phyloP scores from a whole-genome alignment of 768 basidiomycete species.

The Tubosaeta brunneosetosa region DNA sequence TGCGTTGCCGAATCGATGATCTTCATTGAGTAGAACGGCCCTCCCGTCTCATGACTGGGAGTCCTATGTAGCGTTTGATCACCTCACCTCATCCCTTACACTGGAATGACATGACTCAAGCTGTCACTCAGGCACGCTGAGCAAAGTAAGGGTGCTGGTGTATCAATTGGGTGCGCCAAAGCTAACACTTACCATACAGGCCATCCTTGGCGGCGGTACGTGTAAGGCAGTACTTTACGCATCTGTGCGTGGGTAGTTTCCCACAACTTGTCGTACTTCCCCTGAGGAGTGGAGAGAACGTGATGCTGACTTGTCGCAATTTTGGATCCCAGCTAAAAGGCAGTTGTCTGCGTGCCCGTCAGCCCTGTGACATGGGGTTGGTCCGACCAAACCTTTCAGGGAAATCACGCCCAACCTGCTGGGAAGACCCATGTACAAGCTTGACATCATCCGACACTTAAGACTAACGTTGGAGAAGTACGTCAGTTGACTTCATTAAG shows the following conservation, averaged over 20 bases:
- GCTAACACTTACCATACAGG: background rate
- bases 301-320: background rate
- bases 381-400: background rate
- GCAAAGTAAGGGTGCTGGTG: background rate
- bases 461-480: too few relatives aligned
- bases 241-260: constrained; percentile 15
- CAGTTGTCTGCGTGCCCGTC: background rate
- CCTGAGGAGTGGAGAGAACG: background rate
- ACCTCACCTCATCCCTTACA: background rate
- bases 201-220: background rate
- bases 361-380: background rate
- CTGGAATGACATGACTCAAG: background rate
- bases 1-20: constrained; percentile 4
- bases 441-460: background rate
- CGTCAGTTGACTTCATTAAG: too few relatives aligned
- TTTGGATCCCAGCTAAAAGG: background rate
- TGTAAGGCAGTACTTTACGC: constrained; percentile 1
- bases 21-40: background rate
- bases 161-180: background rate
- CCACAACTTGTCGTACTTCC: constrained; percentile 4
- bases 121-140: constrained; percentile 5
- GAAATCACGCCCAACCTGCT: background rate
- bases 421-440: background rate
- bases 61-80: background rate
- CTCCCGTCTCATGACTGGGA: background rate